Conservation (phyloP, 306 rosid species). For the Canavalia gladiata region DNA sequence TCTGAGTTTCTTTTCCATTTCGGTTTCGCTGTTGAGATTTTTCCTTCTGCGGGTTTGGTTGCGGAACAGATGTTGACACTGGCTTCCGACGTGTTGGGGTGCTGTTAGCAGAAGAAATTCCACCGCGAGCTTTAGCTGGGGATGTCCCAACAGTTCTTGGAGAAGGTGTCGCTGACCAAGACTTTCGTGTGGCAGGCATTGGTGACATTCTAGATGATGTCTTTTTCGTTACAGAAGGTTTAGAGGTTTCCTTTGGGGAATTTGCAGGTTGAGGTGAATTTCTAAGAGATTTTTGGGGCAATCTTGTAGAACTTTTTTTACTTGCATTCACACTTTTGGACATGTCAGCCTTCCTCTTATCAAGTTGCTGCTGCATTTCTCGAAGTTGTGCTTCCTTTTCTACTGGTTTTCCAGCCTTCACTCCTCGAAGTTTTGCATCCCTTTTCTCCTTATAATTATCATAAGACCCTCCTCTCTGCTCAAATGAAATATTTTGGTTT, state of each 20-base stretch:
- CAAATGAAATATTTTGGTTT: slow-evolving; percentile 63
- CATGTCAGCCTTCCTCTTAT: slow-evolving; percentile 80
- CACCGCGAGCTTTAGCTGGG: slow-evolving; percentile 66
- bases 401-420: slow-evolving; percentile 64
- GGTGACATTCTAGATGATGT: slow-evolving; percentile 64
- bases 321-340: slow-evolving; percentile 61
- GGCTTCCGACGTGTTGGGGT: slow-evolving; percentile 70
- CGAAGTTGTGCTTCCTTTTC: slow-evolving; percentile 75
- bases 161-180: slow-evolving; percentile 89
- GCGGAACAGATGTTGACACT: slow-evolving; percentile 62
- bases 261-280: slow-evolving; percentile 64
- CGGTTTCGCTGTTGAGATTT: slow-evolving; percentile 63
- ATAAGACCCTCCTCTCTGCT: slow-evolving; percentile 81
- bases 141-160: slow-evolving; percentile 66
- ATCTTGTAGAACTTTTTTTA: slow-evolving; percentile 55
- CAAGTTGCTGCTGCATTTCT: slow-evolving; percentile 73
- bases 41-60: slow-evolving; percentile 62
- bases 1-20: slow-evolving; percentile 68
- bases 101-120: slow-evolving; percentile 63
- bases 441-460: slow-evolving; percentile 87
- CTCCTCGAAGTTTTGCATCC: slow-evolving; percentile 81
- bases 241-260: slow-evolving; percentile 65
- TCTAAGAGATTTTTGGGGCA: slow-evolving; percentile 65
- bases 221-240: slow-evolving; percentile 64
- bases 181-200: slow-evolving; percentile 82